Evolutionary conservation across 306 rosid species (phyloP).

Genomic region (Geum urbanum): DNA sequence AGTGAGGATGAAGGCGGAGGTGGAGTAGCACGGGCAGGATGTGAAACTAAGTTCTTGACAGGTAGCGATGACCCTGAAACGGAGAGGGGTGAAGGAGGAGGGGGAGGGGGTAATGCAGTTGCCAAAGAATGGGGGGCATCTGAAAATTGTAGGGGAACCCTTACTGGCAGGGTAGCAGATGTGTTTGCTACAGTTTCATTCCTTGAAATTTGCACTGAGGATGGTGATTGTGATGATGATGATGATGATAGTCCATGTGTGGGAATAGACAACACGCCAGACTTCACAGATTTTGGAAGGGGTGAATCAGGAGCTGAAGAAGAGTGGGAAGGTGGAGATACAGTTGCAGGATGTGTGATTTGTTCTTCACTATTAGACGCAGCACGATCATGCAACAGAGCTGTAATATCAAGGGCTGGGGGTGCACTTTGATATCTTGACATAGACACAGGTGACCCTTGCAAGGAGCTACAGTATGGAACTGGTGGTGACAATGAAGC

Average conservation of each 20-base stretch:
- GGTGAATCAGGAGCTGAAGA: constrained; percentile 28
- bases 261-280: constrained; percentile 30
- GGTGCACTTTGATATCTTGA: constrained; percentile 67
- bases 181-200: constrained; percentile 30
- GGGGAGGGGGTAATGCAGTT: constrained; percentile 24
- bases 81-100: constrained; percentile 3
- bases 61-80: constrained; percentile 16
- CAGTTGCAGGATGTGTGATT: constrained; percentile 30
- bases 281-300: constrained; percentile 31
- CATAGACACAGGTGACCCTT: constrained; percentile 53
- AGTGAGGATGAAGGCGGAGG: constrained; percentile 14
- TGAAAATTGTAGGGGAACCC: constrained; percentile 24
- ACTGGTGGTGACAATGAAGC: constrained; percentile 45
- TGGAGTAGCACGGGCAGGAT: no score
- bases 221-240: constrained; percentile 28
- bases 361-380: constrained; percentile 38
- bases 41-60: constrained; percentile 15
- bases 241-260: constrained; percentile 26
- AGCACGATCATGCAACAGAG: constrained; percentile 75
- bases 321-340: constrained; percentile 25
- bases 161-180: constrained; percentile 18
- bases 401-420: constrained; percentile 79
- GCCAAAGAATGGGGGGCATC: constrained; percentile 20
- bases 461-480: constrained; percentile 53
- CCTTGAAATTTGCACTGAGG: constrained; percentile 30